Base-by-base conservation (phyloP, 2,329 filamentous ascomycete species). In the Shiraia bambusicola region DNA sequence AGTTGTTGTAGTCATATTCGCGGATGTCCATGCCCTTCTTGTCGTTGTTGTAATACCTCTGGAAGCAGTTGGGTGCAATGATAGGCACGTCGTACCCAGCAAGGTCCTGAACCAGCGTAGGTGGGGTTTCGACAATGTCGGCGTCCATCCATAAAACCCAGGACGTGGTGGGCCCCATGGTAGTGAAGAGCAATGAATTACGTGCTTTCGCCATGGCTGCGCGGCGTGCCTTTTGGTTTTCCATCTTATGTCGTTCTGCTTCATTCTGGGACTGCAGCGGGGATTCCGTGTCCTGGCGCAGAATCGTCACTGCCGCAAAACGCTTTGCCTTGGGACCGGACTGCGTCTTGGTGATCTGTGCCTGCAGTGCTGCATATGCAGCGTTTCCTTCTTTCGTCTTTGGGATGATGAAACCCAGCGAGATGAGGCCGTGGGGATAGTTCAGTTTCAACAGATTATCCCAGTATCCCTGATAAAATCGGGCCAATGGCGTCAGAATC, bases 81-180 rank as follows among this genome's bases (percentile, higher is more conserved):
- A 98, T 81, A n/a, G 89, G 80, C 71, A 93, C 89, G 71, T 97
- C 82, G 69, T 94, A 88, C 7, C 76, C 71, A 3, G 93, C 91
- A 14, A 98, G 80, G 64, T 98, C 93, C 67, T 98, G 89, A 54
- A 98, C 95, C 36, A 98, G 75, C 2, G 82, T 79, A 0, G 82
- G 75, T 0, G 92, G 93, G 4, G 88, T 89, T 72, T 98, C 93
- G 55, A 98, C 66, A 50, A 98, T 86, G 67, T 98, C 93, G 27
- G 84, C 80, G 65, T 98, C 93, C 22, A 98, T 78, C 93, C 93
- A 98, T 16, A 98, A 77, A 25, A 98, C 91, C 93, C 93, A 98
- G 0, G 89, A 93, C 0, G 90, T 96, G 10, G 83, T 80, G 1
- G 91, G 91, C 2, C 92, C 91, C 8, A 98, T 76, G 0, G 92